Evolutionary conservation across 202 grass and related monocot genomes (phyloP), one percentile per base, ranked within the genome.

Genomic region (Schoenoplectus triqueter): DNA sequence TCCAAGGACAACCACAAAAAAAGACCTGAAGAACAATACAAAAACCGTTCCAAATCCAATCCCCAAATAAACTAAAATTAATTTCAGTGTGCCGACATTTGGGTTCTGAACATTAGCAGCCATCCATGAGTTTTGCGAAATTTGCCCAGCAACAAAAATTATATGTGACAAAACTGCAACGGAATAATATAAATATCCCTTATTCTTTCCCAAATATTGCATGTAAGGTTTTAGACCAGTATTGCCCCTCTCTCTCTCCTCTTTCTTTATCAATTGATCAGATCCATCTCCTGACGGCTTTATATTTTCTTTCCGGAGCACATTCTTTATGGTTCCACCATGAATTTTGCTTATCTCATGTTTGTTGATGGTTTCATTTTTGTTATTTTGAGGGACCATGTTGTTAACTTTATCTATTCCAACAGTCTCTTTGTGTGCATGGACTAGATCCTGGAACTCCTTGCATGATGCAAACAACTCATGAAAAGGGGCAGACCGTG

Each of bases 111-210:
- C 85, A 82, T 95, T 95, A 31, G 91, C 88, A 87, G 93, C 93
- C 91, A 98, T 94, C 93, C 95, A 95, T 76, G 91, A 91, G 79
- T 95, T 98, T 80, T 95, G 95, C 61, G 89, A 95, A 88, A 98
- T 91, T 91, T 95, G 91, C 2, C 84, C 95, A 78, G 72, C 19
- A 82, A 93, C 2, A 80, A 98, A 93, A 69, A 92, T 63, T 48
- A 89, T 61, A 66, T 92, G 95, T 77, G 76, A 89, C 75, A 95
- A 79, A 84, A 68, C 64, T 64, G 52, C 13, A 22, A 98, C 3
- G 57, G 69, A 95, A 77, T 56, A 80, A 82, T 92, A 92, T 10
- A 94, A 44, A 61, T 90, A 93, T 62, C 93, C 95, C 85, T 94
- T 98, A 41, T 89, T 93, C 81, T 95, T 91, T 63, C 66, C 5